A percentile compares a stretch with the other conserved stretches of the same genome.
phyloP scores from a whole-genome alignment of 371 early-diverging fungal genomes.

The Mortierella sp. region DNA sequence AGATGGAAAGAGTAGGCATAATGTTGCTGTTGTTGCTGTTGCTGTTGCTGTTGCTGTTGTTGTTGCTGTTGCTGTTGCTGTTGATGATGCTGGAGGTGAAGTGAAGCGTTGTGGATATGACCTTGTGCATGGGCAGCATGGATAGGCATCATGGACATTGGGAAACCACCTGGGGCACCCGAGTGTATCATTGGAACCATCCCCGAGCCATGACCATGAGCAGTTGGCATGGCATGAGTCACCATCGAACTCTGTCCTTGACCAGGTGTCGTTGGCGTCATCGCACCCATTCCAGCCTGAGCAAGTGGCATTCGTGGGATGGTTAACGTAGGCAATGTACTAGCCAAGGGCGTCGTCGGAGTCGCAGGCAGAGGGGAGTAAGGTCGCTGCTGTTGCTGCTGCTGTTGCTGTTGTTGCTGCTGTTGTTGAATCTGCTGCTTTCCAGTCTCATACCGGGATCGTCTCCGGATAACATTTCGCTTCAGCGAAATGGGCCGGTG shows the following conservation, averaged over 20 bases:
- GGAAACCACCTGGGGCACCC: no score
- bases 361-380: neutral
- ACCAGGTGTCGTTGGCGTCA: slow-evolving; percentile 23
- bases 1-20: slow-evolving; percentile 2
- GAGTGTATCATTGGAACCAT: no score
- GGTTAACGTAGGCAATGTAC: slow-evolving; percentile 64
- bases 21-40: slow-evolving; percentile 3
- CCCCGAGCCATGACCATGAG: slow-evolving; percentile 64
- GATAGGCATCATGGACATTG: no score
- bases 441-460: slow-evolving; percentile 74
- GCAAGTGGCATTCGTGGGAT: no score
- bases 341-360: neutral
- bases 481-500: slow-evolving; percentile 85
- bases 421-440: slow-evolving; percentile 4
- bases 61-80: neutral
- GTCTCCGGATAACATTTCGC: slow-evolving; percentile 84
- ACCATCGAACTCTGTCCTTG: slow-evolving; percentile 47
- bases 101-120: slow-evolving; percentile 58
- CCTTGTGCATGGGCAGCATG: slow-evolving; percentile 65
- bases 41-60: slow-evolving; percentile 52
- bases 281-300: no score
- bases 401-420: slow-evolving; percentile 23
- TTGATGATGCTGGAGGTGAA: neutral
- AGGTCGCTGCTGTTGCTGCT: neutral
- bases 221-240: slow-evolving; percentile 17